Evolutionary conservation across 768 basidiomycete genomes (phyloP).

Genomic region (Amanita thiersii): DNA sequence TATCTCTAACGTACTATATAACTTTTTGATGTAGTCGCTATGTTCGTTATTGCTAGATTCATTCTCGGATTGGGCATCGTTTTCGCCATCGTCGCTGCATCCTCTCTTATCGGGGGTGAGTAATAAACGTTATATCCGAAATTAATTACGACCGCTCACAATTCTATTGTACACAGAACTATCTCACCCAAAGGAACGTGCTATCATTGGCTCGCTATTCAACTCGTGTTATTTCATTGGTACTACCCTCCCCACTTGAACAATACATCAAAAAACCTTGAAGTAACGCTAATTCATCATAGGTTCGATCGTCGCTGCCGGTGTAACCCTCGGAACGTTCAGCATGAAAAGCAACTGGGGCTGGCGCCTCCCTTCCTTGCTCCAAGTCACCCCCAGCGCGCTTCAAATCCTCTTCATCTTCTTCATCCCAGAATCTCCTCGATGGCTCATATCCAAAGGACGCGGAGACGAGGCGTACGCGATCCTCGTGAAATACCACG

Average conservation of each 20-base stretch:
- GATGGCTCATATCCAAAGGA: constrained; percentile 55
- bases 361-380: constrained; percentile 63
- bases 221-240: constrained; percentile 58
- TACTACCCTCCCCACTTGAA: too few species aligned
- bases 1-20: too few species aligned
- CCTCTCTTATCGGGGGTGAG: constrained; percentile 52
- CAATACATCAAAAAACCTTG: background rate
- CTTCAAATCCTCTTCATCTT: constrained; percentile 48
- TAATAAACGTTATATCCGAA: constrained; percentile 5
- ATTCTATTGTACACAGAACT: constrained; percentile 32
- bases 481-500: constrained; percentile 50
- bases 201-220: constrained; percentile 53
- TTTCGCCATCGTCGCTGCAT: constrained; percentile 57
- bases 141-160: background rate
- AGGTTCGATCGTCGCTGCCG: constrained; percentile 53
- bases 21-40: too few species aligned
- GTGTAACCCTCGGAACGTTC: constrained; percentile 59
- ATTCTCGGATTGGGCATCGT: constrained; percentile 52
- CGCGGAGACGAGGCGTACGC: constrained; percentile 38
- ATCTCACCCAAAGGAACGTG: constrained; percentile 64
- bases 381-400: constrained; percentile 45
- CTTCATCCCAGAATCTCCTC: constrained; percentile 57
- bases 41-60: constrained; percentile 51
- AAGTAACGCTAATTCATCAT: background rate
- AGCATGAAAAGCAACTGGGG: constrained; percentile 48